These are phyloP conservation scores for Vigna nakashimae DNA, from an alignment of 306 rosid genomes.

Conservation along the genomic window DNA sequence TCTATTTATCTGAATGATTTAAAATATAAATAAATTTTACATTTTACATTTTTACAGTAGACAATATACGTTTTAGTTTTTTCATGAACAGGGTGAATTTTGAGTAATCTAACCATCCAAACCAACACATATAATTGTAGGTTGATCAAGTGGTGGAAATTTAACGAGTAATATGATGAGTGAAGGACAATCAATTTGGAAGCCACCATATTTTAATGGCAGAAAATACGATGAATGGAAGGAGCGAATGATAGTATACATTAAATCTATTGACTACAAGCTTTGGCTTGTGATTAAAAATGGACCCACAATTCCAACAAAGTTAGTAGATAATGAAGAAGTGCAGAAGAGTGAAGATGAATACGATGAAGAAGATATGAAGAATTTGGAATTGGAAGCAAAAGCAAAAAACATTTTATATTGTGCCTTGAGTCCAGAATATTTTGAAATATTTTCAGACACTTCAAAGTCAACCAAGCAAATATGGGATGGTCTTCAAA, in stretches of 20 bases:
- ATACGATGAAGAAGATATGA: slow-evolving; percentile 22
- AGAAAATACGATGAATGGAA: slow-evolving; percentile 15
- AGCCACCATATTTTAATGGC: slow-evolving; percentile 32
- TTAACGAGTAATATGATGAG: not conserved
- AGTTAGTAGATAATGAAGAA: not conserved
- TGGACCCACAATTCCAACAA: slow-evolving; percentile 36
- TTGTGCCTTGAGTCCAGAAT: slow-evolving; percentile 24
- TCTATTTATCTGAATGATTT: no score
- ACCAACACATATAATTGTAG: not conserved
- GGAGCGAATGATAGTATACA: not conserved
- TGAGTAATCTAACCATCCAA: no score
- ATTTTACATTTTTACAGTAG: no score
- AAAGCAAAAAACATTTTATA: slow-evolving; percentile 27
- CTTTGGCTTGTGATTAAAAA: slow-evolving; percentile 39
- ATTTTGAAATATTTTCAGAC: not conserved
- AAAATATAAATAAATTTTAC: no score
- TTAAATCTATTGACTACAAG: slow-evolving; percentile 7
- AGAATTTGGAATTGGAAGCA: slow-evolving; percentile 4
- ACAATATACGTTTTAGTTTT: no score
- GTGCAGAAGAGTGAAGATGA: slow-evolving; percentile 39
- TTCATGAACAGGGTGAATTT: no score
- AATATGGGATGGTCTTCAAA: slow-evolving; percentile 34
- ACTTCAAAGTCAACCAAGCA: slow-evolving; percentile 5
- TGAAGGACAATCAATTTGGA: slow-evolving; percentile 8
- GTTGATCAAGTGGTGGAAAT: not conserved